Evolutionary conservation across 495 filamentous ascomycete species (phyloP).

Genomic region (Chaetomium tenue): DNA sequence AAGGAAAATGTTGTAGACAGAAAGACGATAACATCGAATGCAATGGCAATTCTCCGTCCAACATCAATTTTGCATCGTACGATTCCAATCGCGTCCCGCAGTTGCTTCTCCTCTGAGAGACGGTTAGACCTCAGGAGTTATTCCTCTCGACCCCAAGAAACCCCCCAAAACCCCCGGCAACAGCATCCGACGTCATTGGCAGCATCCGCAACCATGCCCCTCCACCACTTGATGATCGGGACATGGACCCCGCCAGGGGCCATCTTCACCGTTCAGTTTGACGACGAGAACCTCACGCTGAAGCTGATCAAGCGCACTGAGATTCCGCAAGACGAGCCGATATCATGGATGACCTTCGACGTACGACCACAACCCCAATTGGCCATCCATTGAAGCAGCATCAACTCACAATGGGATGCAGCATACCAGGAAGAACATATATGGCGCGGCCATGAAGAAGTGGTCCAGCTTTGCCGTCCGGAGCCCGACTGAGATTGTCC

Average conservation of each 20-base stretch:
- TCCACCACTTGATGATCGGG: constrained; percentile 80
- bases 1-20: not conserved
- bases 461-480: constrained; percentile 78
- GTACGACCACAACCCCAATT: constrained; percentile 44
- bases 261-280: constrained; percentile 81
- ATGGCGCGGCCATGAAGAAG: constrained; percentile 85
- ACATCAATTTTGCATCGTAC: constrained; percentile 5
- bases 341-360: constrained; percentile 88
- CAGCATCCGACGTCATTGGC: constrained; percentile 28
- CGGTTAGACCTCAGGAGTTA: not conserved
- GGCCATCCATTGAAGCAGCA: not conserved
- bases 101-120: not conserved
- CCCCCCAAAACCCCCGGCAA: constrained; percentile 5
- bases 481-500: constrained; percentile 73
- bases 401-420: constrained; percentile 40
- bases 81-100: not conserved
- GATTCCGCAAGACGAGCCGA: constrained; percentile 76
- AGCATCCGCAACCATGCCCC: constrained; percentile 49
- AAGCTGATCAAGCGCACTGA: constrained; percentile 72
- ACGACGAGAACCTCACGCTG: constrained; percentile 70
- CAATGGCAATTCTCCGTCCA: constrained; percentile 7
- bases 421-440: constrained; percentile 78
- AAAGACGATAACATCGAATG: not conserved
- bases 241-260: constrained; percentile 82
- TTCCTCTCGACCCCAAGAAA: constrained; percentile 4